These are phyloP conservation scores for Pythium aquatile DNA, from an alignment of 352 stramenopile genomes.

Conservation along the genomic window DNA sequence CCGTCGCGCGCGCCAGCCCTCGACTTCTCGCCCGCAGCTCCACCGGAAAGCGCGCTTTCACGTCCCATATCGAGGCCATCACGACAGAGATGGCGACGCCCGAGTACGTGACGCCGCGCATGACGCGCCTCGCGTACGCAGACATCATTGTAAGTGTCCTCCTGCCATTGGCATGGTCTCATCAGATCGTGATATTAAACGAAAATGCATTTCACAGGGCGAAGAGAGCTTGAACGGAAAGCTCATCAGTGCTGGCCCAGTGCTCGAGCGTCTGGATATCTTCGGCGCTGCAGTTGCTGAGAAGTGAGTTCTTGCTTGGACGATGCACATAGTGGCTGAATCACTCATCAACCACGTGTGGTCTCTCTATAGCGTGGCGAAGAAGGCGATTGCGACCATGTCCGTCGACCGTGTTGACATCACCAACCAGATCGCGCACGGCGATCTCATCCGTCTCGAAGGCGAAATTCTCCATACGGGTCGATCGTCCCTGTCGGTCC, in stretches of 20 bases:
- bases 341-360: neutral
- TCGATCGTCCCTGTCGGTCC: constrained; percentile 53
- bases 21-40: neutral
- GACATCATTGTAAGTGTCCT: constrained; percentile 34
- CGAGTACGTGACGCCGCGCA: constrained; percentile 23
- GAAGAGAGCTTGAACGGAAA: constrained; percentile 36
- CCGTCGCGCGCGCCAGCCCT: constrained; percentile 12
- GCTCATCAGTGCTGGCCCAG: constrained; percentile 31
- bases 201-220: constrained; percentile 8
- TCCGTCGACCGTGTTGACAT: constrained; percentile 69
- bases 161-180: neutral
- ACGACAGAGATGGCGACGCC: constrained; percentile 12
- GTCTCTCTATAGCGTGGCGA: constrained; percentile 34
- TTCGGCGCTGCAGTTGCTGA: constrained; percentile 61
- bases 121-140: constrained; percentile 43
- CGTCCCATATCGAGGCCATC: constrained; percentile 20
- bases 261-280: constrained; percentile 47
- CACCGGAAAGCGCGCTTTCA: constrained; percentile 16
- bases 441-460: constrained; percentile 62
- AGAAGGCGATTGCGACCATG: constrained; percentile 62
- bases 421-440: constrained; percentile 59
- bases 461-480: constrained; percentile 62
- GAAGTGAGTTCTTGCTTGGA: constrained; percentile 37
- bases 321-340: neutral
- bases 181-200: neutral